These are phyloP conservation scores for Fraxinus baroniana DNA, from an alignment of 305 asterid species.

Conservation along the genomic window DNA sequence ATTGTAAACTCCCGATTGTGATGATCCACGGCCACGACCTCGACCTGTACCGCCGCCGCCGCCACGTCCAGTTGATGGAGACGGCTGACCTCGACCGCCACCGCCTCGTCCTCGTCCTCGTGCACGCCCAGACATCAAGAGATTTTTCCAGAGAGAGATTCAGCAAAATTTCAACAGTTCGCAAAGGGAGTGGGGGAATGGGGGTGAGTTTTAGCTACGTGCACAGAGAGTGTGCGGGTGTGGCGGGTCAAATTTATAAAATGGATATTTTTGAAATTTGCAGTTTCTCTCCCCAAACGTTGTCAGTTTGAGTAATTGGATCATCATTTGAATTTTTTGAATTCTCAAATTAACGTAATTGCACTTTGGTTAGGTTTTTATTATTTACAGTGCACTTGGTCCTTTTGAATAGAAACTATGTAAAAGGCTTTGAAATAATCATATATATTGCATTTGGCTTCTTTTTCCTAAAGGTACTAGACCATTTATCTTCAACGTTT, in stretches of 20 bases:
- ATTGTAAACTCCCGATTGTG: neutral
- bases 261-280: neutral
- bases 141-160: neutral
- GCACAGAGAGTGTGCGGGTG: neutral
- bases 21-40: constrained; percentile 30
- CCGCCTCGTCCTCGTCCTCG: neutral
- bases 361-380: neutral
- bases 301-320: neutral
- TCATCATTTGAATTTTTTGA: neutral
- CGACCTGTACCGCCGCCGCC: neutral
- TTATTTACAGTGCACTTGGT: neutral
- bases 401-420: neutral
- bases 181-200: neutral
- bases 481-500: neutral
- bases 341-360: neutral
- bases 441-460: neutral
- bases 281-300: neutral
- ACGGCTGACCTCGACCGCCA: neutral
- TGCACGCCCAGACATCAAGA: constrained; percentile 2
- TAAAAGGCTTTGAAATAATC: neutral
- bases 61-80: constrained; percentile 19
- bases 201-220: neutral
- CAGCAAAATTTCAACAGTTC: neutral
- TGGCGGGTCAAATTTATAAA: neutral
- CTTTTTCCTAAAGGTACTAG: neutral